These are phyloP conservation scores for Candolleomyces efflorescens DNA, from an alignment of 768 basidiomycete genomes.

Conservation along the genomic window DNA sequence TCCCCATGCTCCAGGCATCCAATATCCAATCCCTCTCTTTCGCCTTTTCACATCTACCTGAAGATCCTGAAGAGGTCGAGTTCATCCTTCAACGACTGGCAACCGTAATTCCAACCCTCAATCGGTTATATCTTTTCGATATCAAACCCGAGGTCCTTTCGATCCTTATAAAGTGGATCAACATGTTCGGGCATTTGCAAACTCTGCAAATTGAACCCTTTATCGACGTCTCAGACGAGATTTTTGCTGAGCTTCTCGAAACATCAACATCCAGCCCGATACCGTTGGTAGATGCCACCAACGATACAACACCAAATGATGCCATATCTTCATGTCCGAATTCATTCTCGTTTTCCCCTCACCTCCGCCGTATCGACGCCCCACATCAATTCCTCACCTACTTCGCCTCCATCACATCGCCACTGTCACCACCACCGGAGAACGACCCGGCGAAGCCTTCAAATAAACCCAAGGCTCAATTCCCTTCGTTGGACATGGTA, in stretches of 20 bases:
- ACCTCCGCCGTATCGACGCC: not conserved
- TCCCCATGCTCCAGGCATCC: not conserved
- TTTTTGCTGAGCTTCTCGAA: not conserved
- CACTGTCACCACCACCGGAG: not conserved
- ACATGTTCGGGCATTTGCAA: not conserved
- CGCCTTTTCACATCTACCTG: not conserved
- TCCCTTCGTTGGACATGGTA: not conserved
- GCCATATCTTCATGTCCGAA: not conserved
- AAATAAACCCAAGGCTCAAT: not conserved
- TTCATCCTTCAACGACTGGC: slow-evolving; percentile 1
- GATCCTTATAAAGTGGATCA: not conserved
- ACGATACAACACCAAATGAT: not conserved
- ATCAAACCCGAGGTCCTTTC: not conserved
- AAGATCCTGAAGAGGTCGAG: not conserved
- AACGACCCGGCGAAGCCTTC: not conserved
- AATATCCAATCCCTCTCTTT: not conserved
- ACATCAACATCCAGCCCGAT: not conserved
- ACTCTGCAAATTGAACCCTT: not conserved
- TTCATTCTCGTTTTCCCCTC: not conserved
- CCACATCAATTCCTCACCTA: not conserved
- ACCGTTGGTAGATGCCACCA: not conserved
- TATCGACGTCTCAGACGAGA: not conserved
- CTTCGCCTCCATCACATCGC: not conserved
- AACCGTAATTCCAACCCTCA: not conserved
- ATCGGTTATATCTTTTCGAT: not conserved